Percentiles rank a stretch among this genome's conserved stretches.
Evolutionary conservation across 2,329 filamentous ascomycete genomes (phyloP).

Genomic region (Colletotrichum sp.): DNA sequence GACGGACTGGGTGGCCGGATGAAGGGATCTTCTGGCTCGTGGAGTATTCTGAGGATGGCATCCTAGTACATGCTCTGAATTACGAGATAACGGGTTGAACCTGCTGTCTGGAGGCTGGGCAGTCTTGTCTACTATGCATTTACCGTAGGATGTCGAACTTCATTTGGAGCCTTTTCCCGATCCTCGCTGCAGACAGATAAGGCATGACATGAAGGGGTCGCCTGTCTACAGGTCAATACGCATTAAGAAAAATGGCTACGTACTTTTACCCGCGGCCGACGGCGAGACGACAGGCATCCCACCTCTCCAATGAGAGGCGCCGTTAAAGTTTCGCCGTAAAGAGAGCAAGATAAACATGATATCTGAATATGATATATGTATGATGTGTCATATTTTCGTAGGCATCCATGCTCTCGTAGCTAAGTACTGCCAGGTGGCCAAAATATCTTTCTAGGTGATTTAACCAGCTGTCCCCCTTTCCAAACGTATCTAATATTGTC

Average conservation of each 20-base stretch:
- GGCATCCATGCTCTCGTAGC: neutral
- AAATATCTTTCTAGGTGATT: neutral
- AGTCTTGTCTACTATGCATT: fast-evolving
- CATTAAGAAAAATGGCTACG: neutral
- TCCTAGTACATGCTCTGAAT: neutral
- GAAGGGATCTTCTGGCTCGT: neutral
- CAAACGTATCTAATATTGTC: neutral
- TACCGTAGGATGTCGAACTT: neutral
- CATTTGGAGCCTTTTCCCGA: neutral
- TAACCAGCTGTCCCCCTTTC: neutral
- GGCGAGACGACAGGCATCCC: neutral
- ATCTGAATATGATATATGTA: fast-evolving
- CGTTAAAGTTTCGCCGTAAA: fast-evolving
- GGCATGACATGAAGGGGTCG: fast-evolving
- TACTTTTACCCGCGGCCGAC: neutral
- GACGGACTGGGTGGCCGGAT: neutral
- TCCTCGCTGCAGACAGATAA: neutral
- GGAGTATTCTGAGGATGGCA: fast-evolving
- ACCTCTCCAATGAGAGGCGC: neutral
- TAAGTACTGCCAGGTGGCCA: neutral
- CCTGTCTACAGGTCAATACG: neutral
- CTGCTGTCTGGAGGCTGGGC: neutral
- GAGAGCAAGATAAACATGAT: neutral
- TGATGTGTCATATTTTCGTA: neutral
- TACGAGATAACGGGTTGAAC: fast-evolving